Evolutionary conservation across 495 filamentous ascomycete genomes (phyloP), one percentile per base, ranked within the genome.

Genomic region (Choiromyces venosus): DNA sequence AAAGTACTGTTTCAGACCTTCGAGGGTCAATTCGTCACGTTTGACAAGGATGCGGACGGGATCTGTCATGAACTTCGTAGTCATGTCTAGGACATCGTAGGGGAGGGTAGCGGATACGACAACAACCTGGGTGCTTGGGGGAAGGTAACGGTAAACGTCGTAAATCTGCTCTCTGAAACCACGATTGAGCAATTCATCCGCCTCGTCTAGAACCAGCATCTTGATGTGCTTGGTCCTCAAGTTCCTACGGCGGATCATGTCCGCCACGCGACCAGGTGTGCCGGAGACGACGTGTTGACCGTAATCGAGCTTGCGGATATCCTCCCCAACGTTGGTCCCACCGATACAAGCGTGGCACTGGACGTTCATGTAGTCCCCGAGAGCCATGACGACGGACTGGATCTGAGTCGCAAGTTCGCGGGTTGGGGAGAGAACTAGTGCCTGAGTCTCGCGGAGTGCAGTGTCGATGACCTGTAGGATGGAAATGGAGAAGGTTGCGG

Each of bases 141-240:
- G 95, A 6, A 99, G 90, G 76, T 96, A 94, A 75, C 93, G 93
- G 86, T 96, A 99, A 66, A 99, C 93, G 80, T 99, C 95, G 86
- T 99, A 98, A 83, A 99, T 99, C 84, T 99, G 95, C 85, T 99
- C 95, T 72, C 92, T 89, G 87, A 99, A 99, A 79, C 95, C 95
- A 66, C 93, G 92, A 84, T 97, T 92, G 44, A 94, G 84, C 75
- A 88, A 82, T 82, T 99, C 95, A 79, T 99, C 95, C 68, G 95
- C 95, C 83, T 99, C 95, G 81, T 99, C 95, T 68, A 99, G 90
- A 61, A 99, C 94, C 42, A 99, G 88, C 92, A 99, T 98, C 88
- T 99, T 99, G 86, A 99, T 98, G 83, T 92, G 86, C 44, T 92
- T 91, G 33, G 95, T 98, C 82, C 92, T 91, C 70, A 99, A 87